Conservation (phyloP, 441 rosid genomes). For the Codiaeum variegatum region DNA sequence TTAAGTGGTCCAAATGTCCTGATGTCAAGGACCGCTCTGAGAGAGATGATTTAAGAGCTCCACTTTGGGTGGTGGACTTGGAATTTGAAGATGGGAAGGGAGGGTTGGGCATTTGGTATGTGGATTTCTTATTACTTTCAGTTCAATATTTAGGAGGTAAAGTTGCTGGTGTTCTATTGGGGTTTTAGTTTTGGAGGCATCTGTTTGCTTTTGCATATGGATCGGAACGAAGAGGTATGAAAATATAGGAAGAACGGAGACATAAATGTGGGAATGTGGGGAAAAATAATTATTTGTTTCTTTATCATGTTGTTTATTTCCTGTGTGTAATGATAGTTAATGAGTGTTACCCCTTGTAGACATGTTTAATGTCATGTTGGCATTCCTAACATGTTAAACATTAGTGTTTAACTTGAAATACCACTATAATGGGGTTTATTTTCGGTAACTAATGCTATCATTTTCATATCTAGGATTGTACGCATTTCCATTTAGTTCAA, state of each 20-base stretch:
- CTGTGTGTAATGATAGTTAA: neutral
- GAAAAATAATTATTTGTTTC: neutral
- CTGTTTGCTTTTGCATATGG: neutral
- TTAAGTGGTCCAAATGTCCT: neutral
- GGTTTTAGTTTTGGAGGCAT: neutral
- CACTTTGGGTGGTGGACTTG: neutral
- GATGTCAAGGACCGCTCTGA: neutral
- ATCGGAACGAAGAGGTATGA: neutral
- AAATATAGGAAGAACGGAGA: neutral
- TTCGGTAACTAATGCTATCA: neutral
- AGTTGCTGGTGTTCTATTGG: neutral
- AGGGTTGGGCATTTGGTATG: neutral
- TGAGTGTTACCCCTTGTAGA: neutral
- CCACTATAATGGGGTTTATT: neutral
- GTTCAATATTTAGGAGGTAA: neutral
- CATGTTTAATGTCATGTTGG: neutral
- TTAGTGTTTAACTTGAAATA: neutral
- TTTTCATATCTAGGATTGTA: neutral
- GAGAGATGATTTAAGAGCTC: neutral
- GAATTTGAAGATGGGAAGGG: neutral
- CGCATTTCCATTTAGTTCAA: neutral
- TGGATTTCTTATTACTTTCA: neutral
- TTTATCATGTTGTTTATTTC: neutral
- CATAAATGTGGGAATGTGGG: neutral
- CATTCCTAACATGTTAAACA: neutral